Evolutionary conservation across 2,329 filamentous ascomycete genomes (phyloP).

Genomic region (Ascochyta viciae-villosae): DNA sequence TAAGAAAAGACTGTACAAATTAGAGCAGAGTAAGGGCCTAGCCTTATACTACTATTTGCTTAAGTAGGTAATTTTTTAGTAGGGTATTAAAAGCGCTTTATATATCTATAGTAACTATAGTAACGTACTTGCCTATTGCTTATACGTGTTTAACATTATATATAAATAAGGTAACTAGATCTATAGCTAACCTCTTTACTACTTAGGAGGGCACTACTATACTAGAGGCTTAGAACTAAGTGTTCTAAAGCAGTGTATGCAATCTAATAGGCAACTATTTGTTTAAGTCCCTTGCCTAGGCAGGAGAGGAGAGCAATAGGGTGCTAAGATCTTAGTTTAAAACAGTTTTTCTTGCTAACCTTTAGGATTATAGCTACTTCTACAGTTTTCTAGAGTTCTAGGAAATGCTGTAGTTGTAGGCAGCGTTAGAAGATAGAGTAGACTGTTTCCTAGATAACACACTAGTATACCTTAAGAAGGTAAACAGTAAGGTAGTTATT

Average conservation of each 20-base stretch:
- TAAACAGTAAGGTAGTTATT: background rate
- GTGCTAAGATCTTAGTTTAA: too few relatives aligned
- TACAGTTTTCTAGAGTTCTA: background rate
- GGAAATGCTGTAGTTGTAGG: background rate
- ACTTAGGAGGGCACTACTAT: slow-evolving; percentile 5
- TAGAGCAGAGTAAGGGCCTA: background rate
- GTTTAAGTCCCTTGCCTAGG: slow-evolving; percentile 16
- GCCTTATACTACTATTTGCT: background rate
- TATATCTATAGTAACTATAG: slow-evolving; percentile 15
- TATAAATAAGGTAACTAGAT: slow-evolving; percentile 3
- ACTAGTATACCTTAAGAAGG: background rate
- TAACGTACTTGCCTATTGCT: background rate
- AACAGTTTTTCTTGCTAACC: slow-evolving; percentile 4
- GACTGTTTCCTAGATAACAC: background rate
- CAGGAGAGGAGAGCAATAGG: slow-evolving; percentile 12
- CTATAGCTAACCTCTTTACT: slow-evolving; percentile 9
- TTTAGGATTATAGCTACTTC: background rate
- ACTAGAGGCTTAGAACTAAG: slow-evolving; percentile 12
- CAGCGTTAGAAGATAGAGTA: background rate
- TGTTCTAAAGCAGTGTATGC: background rate
- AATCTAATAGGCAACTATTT: slow-evolving; percentile 4
- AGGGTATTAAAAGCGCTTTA: slow-evolving; percentile 12
- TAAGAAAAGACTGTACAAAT: background rate
- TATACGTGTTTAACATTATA: background rate
- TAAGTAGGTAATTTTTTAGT: slow-evolving; percentile 12